A percentile compares a stretch with the other conserved stretches of the same genome.
Evolutionary conservation across 495 filamentous ascomycete species (phyloP).

Genomic region (Glonium stellatum): DNA sequence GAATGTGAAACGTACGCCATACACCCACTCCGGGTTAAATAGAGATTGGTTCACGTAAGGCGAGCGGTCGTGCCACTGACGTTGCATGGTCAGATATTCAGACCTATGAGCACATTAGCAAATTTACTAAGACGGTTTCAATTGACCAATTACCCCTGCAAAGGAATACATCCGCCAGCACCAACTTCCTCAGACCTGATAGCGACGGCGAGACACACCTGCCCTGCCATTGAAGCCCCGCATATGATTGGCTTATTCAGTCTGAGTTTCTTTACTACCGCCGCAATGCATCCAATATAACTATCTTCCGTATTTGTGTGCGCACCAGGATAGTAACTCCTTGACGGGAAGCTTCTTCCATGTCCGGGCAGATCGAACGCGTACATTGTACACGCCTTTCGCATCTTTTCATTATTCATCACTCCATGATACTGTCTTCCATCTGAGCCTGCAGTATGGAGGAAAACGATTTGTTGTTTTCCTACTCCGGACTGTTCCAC

Average conservation of each 20-base stretch:
- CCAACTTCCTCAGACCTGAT: conserved; percentile 33
- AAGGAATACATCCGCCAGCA: conserved; percentile 37
- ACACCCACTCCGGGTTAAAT: conserved; percentile 41
- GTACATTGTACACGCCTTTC: conserved; percentile 36
- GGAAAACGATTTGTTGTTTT: conserved; percentile 37
- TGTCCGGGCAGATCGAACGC: conserved; percentile 39
- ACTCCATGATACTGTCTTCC: conserved; percentile 39
- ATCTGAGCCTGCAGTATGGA: conserved; percentile 39
- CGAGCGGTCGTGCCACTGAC: conserved; percentile 28
- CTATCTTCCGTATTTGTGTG: conserved; percentile 39
- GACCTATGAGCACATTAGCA: conserved; percentile 10
- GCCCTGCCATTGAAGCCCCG: conserved; percentile 41
- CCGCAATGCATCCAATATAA: conserved; percentile 37
- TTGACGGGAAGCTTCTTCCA: conserved; percentile 35
- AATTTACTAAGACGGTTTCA: background rate
- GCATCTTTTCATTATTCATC: conserved; percentile 37
- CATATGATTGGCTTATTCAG: conserved; percentile 39
- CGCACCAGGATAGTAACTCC: conserved; percentile 31
- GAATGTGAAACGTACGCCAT: conserved; percentile 24
- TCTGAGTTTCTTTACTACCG: conserved; percentile 32
- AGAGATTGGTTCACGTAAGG: conserved; percentile 33
- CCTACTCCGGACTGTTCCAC: conserved; percentile 37
- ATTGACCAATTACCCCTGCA: conserved; percentile 28
- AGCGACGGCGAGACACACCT: conserved; percentile 40
- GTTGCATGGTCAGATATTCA: conserved; percentile 31